Evolutionary conservation across 2,329 filamentous ascomycete species (phyloP).

Genomic region (Alternaria panax): DNA sequence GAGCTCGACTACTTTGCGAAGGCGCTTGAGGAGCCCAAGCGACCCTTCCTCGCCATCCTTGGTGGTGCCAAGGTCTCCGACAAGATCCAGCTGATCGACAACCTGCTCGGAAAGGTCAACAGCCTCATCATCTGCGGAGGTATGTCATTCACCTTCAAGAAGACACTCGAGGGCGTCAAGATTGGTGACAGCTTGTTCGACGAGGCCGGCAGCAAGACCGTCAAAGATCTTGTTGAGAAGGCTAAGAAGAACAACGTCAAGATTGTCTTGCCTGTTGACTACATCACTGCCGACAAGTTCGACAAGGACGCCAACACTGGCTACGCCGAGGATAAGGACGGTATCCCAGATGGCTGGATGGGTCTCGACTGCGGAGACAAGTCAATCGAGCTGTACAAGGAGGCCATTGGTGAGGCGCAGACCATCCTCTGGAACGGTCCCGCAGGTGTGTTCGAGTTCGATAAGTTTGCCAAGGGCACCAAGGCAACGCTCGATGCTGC

Average conservation of each 20-base stretch:
- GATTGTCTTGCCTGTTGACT: conserved; percentile 93
- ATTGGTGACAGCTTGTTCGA: conserved; percentile 95
- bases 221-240: conserved; percentile 87
- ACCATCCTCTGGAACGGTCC: conserved; percentile 99
- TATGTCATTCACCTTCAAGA: conserved; percentile 99
- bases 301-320: conserved; percentile 81
- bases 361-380: conserved; percentile 93
- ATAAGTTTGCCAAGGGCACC: conserved; percentile 90
- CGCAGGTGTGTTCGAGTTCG: conserved; percentile 95
- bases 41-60: conserved; percentile 97
- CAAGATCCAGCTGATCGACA: conserved; percentile 99
- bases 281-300: conserved; percentile 96
- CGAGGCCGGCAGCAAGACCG: conserved; percentile 90
- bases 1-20: conserved; percentile 99
- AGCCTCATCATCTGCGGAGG: conserved; percentile 94
- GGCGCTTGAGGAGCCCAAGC: conserved; percentile 89
- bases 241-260: conserved; percentile 96
- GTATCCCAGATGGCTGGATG: conserved; percentile 98
- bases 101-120: conserved; percentile 97
- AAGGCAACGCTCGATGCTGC: conserved; percentile 91
- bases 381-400: conserved; percentile 86
- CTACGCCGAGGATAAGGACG: conserved; percentile 82
- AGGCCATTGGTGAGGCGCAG: conserved; percentile 85
- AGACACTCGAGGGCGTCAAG: conserved; percentile 88
- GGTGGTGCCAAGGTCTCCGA: conserved; percentile 98